A percentile compares a stretch with the other conserved stretches of the same genome.
phyloP scores from a whole-genome alignment of 192 early-diverging fungal genomes.

The Coemansia biformis region DNA sequence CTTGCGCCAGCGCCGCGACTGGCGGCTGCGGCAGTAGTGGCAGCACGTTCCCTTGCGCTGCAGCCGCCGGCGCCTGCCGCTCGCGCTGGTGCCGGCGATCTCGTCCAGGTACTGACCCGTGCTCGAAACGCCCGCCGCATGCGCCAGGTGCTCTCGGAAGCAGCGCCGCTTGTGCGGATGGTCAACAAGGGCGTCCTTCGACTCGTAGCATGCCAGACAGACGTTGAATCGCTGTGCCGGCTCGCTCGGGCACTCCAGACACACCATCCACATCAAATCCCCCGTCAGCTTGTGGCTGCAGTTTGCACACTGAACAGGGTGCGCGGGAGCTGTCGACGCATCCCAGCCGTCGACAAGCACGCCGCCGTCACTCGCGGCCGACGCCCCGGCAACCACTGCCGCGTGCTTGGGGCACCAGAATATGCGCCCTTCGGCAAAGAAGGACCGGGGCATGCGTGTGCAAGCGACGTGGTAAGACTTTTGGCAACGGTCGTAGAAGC shows the following conservation, averaged over 20 bases:
- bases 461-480: constrained; percentile 79
- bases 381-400: constrained; percentile 1
- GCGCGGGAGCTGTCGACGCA: constrained; percentile 14
- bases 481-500: constrained; percentile 80
- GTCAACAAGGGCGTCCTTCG: constrained; percentile 31
- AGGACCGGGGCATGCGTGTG: constrained; percentile 60
- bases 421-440: constrained; percentile 73
- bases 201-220: constrained; percentile 46
- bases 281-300: constrained; percentile 20
- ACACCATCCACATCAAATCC: constrained; percentile 49
- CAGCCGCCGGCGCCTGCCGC: background rate
- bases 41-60: constrained; percentile 14
- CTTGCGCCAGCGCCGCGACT: constrained; percentile 43
- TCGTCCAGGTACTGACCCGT: constrained; percentile 6
- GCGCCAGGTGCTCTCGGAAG: constrained; percentile 45
- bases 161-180: constrained; percentile 51
- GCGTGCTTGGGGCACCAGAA: constrained; percentile 88
- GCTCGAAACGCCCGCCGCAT: constrained; percentile 7
- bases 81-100: background rate
- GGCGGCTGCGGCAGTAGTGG: constrained; percentile 43
- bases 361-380: background rate
- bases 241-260: constrained; percentile 34
- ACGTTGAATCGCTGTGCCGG: constrained; percentile 25
- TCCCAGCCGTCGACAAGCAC: background rate
- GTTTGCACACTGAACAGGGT: constrained; percentile 39